These are phyloP conservation scores for Phytophthora niederhauseri DNA, from an alignment of 352 stramenopile genomes.

Conservation along the genomic window DNA sequence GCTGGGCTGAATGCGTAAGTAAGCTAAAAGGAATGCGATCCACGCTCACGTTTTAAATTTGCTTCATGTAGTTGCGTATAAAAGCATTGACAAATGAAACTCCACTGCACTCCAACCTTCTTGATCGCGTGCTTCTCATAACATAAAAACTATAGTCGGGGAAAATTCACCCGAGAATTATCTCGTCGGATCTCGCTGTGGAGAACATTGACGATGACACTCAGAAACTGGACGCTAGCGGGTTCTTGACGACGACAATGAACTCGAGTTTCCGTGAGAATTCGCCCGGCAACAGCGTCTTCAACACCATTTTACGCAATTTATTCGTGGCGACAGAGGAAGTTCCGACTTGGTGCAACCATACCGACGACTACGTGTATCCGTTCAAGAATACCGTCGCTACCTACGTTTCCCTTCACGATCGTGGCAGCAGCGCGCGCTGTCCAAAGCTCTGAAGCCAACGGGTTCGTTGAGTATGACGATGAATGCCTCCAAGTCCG, in stretches of 20 bases:
- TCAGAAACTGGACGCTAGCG: background rate
- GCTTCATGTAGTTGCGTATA: background rate
- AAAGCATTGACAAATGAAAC: background rate
- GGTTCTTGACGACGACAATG: slow-evolving; percentile 1
- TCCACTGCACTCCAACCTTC: background rate
- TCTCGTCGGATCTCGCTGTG: slow-evolving; percentile 9
- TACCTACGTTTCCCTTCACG: slow-evolving; percentile 7
- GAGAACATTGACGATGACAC: slow-evolving; percentile 1
- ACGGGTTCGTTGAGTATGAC: slow-evolving; percentile 3
- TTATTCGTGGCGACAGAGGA: slow-evolving; percentile 2
- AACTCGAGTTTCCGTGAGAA: slow-evolving; percentile 2
- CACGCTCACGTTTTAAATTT: too few species aligned
- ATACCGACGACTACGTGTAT: background rate
- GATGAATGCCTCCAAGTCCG: background rate
- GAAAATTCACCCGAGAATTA: slow-evolving; percentile 6
- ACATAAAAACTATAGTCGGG: background rate
- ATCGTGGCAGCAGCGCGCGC: slow-evolving; percentile 1
- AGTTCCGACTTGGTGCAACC: slow-evolving; percentile 6
- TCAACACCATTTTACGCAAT: slow-evolving; percentile 4
- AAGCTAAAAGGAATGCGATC: too few species aligned
- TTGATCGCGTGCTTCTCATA: too few species aligned
- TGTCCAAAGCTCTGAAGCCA: background rate
- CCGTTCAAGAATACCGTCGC: slow-evolving; percentile 5
- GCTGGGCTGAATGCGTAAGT: too few species aligned
- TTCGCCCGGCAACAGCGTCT: background rate